These are phyloP conservation scores for Saturnispora serradocipensis DNA, from an alignment of 805 yeast species.

Conservation along the genomic window DNA sequence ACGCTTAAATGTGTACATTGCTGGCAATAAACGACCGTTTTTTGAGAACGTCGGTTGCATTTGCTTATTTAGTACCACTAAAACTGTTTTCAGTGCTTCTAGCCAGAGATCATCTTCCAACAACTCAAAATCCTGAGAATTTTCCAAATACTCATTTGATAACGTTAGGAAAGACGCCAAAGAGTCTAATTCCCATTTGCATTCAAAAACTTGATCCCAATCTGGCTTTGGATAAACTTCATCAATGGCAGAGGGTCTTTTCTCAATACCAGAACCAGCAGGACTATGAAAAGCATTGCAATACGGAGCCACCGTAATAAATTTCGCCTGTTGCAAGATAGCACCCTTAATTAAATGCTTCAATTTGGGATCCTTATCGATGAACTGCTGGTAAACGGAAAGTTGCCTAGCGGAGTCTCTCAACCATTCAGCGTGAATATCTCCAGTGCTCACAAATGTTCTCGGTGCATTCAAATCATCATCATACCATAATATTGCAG, in stretches of 20 bases:
- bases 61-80: slow-evolving; percentile 50
- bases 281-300: slow-evolving; percentile 95
- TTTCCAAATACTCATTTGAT: slow-evolving; percentile 57
- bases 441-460: slow-evolving; percentile 83
- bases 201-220: slow-evolving; percentile 70
- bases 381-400: slow-evolving; percentile 60
- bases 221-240: slow-evolving; percentile 61
- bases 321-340: slow-evolving; percentile 66
- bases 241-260: slow-evolving; percentile 49
- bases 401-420: slow-evolving; percentile 81
- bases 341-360: slow-evolving; percentile 61
- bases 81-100: slow-evolving; percentile 42
- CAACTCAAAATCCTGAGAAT: slow-evolving; percentile 40
- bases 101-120: slow-evolving; percentile 47
- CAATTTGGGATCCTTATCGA: slow-evolving; percentile 41
- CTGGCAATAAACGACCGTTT: slow-evolving; percentile 38
- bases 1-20: slow-evolving; percentile 62
- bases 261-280: slow-evolving; percentile 35
- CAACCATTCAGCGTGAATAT: slow-evolving; percentile 89
- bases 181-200: slow-evolving; percentile 84
- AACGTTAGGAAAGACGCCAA: slow-evolving; percentile 73
- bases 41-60: slow-evolving; percentile 50
- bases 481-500: slow-evolving; percentile 70
- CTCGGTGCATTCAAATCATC: slow-evolving; percentile 31
- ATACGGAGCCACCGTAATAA: slow-evolving; percentile 56